phyloP scores from a whole-genome alignment of 352 stramenopile species.

The Phytophthora quininea region DNA sequence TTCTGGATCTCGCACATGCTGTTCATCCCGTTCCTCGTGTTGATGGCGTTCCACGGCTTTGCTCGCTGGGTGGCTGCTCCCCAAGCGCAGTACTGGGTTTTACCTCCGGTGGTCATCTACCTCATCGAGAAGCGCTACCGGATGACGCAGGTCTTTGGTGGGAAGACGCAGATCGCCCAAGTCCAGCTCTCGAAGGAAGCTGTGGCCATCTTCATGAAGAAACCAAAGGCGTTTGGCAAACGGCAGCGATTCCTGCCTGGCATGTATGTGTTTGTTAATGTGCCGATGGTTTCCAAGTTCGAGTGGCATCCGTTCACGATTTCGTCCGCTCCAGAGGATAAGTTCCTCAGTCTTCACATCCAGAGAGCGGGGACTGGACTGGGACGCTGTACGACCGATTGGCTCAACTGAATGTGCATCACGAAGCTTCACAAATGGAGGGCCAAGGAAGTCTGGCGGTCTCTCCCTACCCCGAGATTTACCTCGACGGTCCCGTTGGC shows the following conservation, averaged over 20 bases:
- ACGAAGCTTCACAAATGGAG: constrained; percentile 34
- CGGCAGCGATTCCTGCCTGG: constrained; percentile 57
- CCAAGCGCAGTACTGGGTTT: constrained; percentile 61
- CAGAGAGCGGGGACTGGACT: constrained; percentile 74
- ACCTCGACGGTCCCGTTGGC: constrained; percentile 64
- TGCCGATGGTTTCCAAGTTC: constrained; percentile 75
- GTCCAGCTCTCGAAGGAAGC: constrained; percentile 62
- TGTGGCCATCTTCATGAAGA: constrained; percentile 71
- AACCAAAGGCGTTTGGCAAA: constrained; percentile 56
- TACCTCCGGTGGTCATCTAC: constrained; percentile 64
- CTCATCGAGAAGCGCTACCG: constrained; percentile 67
- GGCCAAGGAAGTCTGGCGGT: constrained; percentile 26
- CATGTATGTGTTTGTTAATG: constrained; percentile 88
- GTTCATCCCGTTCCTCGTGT: constrained; percentile 67
- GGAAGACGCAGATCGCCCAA: constrained; percentile 49
- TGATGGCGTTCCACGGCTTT: constrained; percentile 71
- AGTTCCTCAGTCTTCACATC: constrained; percentile 73
- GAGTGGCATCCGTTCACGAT: constrained; percentile 93
- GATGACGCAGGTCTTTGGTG: constrained; percentile 59
- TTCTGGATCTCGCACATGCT: constrained; percentile 77
- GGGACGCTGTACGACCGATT: constrained; percentile 52
- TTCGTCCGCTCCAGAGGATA: constrained; percentile 80
- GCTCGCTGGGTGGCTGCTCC: constrained; percentile 63
- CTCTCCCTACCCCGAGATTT: constrained; percentile 55
- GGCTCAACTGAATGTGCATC: constrained; percentile 36